Conservation (phyloP, 257 asterid species). For the Gentiana dahurica region DNA sequence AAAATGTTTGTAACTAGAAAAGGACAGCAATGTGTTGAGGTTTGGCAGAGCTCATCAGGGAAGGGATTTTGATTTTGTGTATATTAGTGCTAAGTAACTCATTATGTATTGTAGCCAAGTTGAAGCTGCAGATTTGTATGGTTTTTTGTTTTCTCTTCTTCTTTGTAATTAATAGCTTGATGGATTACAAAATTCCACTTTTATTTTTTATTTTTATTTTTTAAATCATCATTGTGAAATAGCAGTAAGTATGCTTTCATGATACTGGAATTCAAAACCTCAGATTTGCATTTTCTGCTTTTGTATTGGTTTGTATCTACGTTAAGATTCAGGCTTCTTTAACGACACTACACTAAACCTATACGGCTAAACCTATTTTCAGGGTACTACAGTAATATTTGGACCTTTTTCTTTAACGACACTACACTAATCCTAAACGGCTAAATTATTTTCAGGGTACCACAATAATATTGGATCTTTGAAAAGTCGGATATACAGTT, state of each 20-base stretch:
- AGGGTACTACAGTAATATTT: too few relatives aligned
- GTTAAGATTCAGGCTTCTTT: background rate
- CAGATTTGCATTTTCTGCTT: background rate
- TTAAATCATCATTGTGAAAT: background rate
- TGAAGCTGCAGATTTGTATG: background rate
- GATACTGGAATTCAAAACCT: background rate
- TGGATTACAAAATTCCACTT: too few relatives aligned
- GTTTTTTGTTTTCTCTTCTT: background rate
- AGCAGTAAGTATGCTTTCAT: background rate
- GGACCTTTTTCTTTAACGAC: too few relatives aligned
- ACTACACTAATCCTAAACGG: too few relatives aligned
- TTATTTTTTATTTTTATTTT: too few relatives aligned
- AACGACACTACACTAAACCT: too few relatives aligned
- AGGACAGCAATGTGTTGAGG: constrained; percentile 65
- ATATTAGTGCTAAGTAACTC: background rate
- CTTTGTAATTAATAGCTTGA: too few relatives aligned
- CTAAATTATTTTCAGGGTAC: too few relatives aligned
- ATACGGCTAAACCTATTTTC: too few relatives aligned
- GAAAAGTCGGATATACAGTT: too few relatives aligned
- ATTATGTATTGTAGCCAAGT: background rate
- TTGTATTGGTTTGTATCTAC: background rate
- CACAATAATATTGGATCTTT: too few relatives aligned
- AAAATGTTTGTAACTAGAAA: constrained; percentile 74
- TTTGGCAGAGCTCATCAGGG: constrained; percentile 60
- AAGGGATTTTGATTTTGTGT: constrained; percentile 22